phyloP scores from a whole-genome alignment of 176 grass and related monocot species.

The Triticum turgidum region DNA sequence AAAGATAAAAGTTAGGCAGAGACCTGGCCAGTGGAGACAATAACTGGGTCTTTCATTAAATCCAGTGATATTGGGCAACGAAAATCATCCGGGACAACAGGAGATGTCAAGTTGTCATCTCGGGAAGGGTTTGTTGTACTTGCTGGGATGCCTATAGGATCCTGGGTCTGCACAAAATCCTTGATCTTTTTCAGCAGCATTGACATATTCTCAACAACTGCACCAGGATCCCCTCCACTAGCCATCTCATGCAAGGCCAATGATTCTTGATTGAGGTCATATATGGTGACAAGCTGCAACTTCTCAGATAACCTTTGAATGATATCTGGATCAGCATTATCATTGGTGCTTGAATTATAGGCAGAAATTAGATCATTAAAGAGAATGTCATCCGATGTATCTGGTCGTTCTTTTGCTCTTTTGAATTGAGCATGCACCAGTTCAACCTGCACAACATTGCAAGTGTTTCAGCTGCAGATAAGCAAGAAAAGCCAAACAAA shows the following conservation, averaged over 20 bases:
- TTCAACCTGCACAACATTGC: constrained; percentile 62
- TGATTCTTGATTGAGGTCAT: constrained; percentile 89
- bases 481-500: constrained; percentile 6
- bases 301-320: constrained; percentile 73
- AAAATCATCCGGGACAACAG: constrained; percentile 82
- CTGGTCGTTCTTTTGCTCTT: constrained; percentile 88
- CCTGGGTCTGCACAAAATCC: constrained; percentile 76
- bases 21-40: constrained; percentile 92
- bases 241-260: constrained; percentile 76
- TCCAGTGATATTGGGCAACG: constrained; percentile 84
- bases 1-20: not conserved
- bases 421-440: constrained; percentile 84
- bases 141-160: constrained; percentile 37
- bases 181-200: constrained; percentile 85
- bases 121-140: constrained; percentile 23
- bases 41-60: constrained; percentile 94
- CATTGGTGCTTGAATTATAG: constrained; percentile 52
- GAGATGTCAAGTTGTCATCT: constrained; percentile 42
- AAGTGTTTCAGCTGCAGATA: constrained; percentile 27
- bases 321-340: constrained; percentile 43
- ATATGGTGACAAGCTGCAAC: constrained; percentile 76
- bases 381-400: constrained; percentile 65
- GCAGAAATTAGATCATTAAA: constrained; percentile 71
- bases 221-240: constrained; percentile 55
- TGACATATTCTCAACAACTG: constrained; percentile 63